These are phyloP conservation scores for Didymella lethalis DNA, from an alignment of 2,329 filamentous ascomycete genomes.

Conservation along the genomic window DNA sequence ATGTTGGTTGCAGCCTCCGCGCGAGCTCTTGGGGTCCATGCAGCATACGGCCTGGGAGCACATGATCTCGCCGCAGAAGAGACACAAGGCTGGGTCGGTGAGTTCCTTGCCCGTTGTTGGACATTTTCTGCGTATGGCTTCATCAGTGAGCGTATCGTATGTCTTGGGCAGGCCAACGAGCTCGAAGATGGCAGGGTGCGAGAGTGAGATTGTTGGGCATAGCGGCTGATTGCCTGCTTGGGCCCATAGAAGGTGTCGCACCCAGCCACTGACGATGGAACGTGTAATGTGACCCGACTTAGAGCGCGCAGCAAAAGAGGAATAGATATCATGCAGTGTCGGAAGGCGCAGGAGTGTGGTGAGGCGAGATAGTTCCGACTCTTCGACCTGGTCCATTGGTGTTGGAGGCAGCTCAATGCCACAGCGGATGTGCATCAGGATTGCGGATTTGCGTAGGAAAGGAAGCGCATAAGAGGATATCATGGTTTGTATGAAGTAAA, in stretches of 20 bases:
- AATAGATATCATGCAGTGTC: slow-evolving; percentile 79
- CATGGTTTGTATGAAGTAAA: slow-evolving; percentile 50
- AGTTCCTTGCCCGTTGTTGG: slow-evolving; percentile 91
- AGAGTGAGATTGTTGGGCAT: slow-evolving; percentile 59
- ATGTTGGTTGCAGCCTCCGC: slow-evolving; percentile 80
- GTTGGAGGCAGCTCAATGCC: slow-evolving; percentile 85
- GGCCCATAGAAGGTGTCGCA: slow-evolving; percentile 66
- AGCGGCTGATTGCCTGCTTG: slow-evolving; percentile 53
- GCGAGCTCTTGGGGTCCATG: slow-evolving; percentile 65
- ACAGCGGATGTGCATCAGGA: slow-evolving; percentile 86
- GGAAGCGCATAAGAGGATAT: slow-evolving; percentile 85
- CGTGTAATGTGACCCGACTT: slow-evolving; percentile 52
- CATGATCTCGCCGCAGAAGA: slow-evolving; percentile 96
- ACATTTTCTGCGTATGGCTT: slow-evolving; percentile 82
- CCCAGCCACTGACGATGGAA: slow-evolving; percentile 72
- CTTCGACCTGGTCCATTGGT: slow-evolving; percentile 62
- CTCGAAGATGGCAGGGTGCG: slow-evolving; percentile 93
- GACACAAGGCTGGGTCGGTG: slow-evolving; percentile 86
- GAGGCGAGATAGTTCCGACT: slow-evolving; percentile 82
- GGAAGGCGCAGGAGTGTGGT: slow-evolving; percentile 78
- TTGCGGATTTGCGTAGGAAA: slow-evolving; percentile 84
- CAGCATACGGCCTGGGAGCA: slow-evolving; percentile 96
- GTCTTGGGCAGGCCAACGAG: slow-evolving; percentile 90
- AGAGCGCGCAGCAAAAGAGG: slow-evolving; percentile 56
- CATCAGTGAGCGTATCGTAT: slow-evolving; percentile 91